Conservation (phyloP, 805 yeast genomes). For the Teunomyces lycoperdinae region DNA sequence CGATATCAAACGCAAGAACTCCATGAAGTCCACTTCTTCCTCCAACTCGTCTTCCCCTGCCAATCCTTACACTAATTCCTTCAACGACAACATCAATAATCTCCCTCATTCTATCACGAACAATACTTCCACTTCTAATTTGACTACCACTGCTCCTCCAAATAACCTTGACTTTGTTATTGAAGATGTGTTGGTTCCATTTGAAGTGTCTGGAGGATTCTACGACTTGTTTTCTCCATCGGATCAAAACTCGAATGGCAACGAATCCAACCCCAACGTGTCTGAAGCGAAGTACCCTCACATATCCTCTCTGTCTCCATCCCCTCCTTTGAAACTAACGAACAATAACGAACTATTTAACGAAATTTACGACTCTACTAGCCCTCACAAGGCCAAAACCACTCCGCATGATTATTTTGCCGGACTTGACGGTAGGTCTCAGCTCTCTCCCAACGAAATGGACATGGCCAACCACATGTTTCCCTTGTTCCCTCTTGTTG, state of each 20-base stretch:
- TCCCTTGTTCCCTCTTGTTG: constrained; percentile 44
- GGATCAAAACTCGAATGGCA: not conserved
- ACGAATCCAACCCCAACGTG: constrained; percentile 2
- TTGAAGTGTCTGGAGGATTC: constrained; percentile 27
- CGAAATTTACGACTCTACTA: constrained; percentile 2
- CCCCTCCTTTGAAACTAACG: constrained; percentile 6
- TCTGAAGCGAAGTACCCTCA: constrained; percentile 1
- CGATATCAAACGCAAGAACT: constrained; percentile 8
- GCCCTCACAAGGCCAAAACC: constrained; percentile 1
- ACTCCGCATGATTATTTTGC: constrained; percentile 1
- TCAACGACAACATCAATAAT: not conserved
- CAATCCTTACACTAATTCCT: not conserved
- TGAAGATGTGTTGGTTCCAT: constrained; percentile 29
- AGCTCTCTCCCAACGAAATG: constrained; percentile 13
- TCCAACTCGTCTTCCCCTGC: constrained; percentile 4
- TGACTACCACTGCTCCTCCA: not conserved
- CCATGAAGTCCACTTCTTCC: not conserved
- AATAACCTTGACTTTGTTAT: constrained; percentile 17
- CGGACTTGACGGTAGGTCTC: not conserved
- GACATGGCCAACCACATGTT: constrained; percentile 35
- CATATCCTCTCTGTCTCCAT: constrained; percentile 5
- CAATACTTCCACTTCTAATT: not conserved
- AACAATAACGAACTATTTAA: constrained; percentile 2
- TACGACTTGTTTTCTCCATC: constrained; percentile 26
- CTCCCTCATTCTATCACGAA: not conserved